Evolutionary conservation across 2,329 filamentous ascomycete species (phyloP), one percentile per base, ranked within the genome.

Genomic region (Simplicillium sp.): DNA sequence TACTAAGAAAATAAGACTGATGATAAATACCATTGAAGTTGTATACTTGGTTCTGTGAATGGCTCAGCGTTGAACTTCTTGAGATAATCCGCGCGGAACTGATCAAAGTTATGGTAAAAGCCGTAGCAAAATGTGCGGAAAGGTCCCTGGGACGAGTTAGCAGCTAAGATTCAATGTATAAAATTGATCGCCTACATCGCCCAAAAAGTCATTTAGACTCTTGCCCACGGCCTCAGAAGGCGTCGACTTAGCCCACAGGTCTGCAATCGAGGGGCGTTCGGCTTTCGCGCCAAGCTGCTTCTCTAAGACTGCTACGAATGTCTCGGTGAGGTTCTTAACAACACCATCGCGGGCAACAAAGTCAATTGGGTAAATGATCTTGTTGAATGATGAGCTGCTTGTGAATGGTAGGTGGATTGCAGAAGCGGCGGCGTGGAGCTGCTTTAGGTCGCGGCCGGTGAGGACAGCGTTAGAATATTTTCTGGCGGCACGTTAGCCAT

Each of bases 111-210:
- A 33, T 56, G 49, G 38, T 54, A 59, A 39, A 58, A 61, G 7
- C 59, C 58, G 45, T 57, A 56, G 38, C 56, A 60, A 39, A 56
- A 58, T 2, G 50, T 50, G 2, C 44, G 42, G 25, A 58, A 61
- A 1, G 55, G 48, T 3, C 53, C 53, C 58, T 64, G 13, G 13
- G 15, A 9, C 1, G 7, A 11, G 25, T 41, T 55, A 12, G 13
- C 20, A 3, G 16, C 7, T 15, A 25, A 37, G 55, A 45, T 3
- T 11, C 12, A 2, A 20, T 11, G 9, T 15, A 31, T 17, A 8
- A 28, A 15, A 13, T 20, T 33, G 2, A n/a, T 31, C 2, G 46
- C 53, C 45, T 34, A 60, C 60, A n/a, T 56, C 42, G 25, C 42
- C 42, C 43, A 63, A 50, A 17, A 55, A 64, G 1, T 43, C 36